A percentile compares a stretch with the other conserved stretches of the same genome.
Evolutionary conservation across 2,329 filamentous ascomycete species (phyloP).

Genomic region (Aspergillus amoenus): DNA sequence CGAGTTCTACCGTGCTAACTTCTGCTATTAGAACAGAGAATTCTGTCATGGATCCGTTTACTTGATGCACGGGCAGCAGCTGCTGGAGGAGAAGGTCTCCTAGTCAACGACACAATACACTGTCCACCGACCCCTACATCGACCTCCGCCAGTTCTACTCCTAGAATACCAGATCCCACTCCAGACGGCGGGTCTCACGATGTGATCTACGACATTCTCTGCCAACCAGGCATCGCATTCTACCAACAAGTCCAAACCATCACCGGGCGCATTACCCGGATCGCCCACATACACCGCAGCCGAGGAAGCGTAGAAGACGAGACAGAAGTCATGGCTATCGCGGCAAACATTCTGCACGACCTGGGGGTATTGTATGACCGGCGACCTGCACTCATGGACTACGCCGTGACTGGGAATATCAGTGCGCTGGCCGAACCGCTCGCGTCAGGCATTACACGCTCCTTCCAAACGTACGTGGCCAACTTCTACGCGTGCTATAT

Average conservation of each 20-base stretch:
- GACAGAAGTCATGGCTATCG: background rate
- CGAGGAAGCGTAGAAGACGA: background rate
- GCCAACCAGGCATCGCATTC: background rate
- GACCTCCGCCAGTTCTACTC: background rate
- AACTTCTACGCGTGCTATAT: constrained; percentile 3
- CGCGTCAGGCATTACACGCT: background rate
- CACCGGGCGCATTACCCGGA: background rate
- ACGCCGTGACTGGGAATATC: background rate
- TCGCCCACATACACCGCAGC: background rate
- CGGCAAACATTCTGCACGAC: background rate
- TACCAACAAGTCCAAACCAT: background rate
- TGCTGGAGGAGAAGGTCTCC: background rate
- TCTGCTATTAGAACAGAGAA: background rate
- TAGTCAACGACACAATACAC: background rate
- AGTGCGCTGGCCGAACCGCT: background rate
- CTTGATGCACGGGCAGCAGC: background rate
- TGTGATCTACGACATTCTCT: background rate
- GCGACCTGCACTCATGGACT: background rate
- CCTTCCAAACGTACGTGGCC: background rate
- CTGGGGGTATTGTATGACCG: background rate
- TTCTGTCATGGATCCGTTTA: background rate
- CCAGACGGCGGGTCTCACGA: background rate
- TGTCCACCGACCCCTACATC: background rate
- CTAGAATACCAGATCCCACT: background rate
- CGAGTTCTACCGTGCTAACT: background rate